Percentiles rank a stretch among this genome's conserved stretches.
These are phyloP conservation scores for Phialemoniopsis sp. DNA, from an alignment of 2,329 filamentous ascomycete species.

Conservation along the genomic window DNA sequence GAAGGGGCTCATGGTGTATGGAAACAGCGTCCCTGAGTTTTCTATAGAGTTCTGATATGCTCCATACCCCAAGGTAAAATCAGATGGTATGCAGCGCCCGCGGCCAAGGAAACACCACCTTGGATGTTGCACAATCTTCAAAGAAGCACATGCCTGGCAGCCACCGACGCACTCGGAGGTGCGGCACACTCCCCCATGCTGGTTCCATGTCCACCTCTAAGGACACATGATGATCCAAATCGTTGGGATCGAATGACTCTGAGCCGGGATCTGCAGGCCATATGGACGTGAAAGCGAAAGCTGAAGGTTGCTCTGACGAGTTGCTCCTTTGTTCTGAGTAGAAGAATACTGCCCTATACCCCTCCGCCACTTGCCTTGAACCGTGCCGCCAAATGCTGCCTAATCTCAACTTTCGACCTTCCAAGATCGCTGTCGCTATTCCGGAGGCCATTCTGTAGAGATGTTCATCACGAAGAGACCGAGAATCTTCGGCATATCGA, in stretches of 20 bases:
- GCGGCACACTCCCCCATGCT: neutral
- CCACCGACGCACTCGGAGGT: constrained; percentile 12
- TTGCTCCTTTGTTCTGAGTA: neutral
- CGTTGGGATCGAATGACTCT: neutral
- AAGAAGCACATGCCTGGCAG: constrained; percentile 18
- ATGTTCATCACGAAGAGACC: neutral
- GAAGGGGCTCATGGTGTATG: too few relatives aligned
- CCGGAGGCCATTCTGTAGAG: constrained; percentile 1
- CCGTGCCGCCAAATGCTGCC: neutral
- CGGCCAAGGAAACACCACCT: constrained; percentile 18
- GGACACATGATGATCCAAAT: neutral
- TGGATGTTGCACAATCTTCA: constrained; percentile 1
- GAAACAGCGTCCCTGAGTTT: too few relatives aligned
- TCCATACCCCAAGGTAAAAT: too few relatives aligned
- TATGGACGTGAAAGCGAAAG: neutral
- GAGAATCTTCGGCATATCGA: neutral
- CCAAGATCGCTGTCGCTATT: neutral
- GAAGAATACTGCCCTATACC: neutral
- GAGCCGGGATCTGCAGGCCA: neutral
- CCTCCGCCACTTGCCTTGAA: too few relatives aligned
- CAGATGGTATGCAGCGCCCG: constrained; percentile 1
- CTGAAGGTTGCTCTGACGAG: neutral
- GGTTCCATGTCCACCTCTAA: neutral
- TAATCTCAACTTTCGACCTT: neutral
- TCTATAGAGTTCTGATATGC: too few relatives aligned